Evolutionary conservation across 2,329 filamentous ascomycete genomes (phyloP).

Genomic region (Westerdykella ornata): DNA sequence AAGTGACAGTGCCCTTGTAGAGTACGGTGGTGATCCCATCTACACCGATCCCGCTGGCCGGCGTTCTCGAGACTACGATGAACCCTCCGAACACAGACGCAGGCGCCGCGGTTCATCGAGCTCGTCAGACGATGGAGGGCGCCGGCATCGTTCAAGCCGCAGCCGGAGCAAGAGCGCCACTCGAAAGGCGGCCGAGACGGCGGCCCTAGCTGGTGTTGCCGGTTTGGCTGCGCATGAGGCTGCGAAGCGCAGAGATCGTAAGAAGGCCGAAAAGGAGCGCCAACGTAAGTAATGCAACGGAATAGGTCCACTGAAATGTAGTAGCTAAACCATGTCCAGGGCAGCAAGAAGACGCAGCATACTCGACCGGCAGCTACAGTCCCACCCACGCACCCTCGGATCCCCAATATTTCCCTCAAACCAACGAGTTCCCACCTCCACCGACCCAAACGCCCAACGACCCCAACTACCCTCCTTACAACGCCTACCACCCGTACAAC

Average conservation of each 20-base stretch:
- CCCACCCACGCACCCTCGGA: conserved; percentile 28
- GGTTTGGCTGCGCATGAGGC: conserved; percentile 54
- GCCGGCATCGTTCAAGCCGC: conserved; percentile 30
- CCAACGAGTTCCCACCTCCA: conserved; percentile 47
- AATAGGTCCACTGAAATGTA: no score
- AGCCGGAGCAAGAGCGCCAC: conserved; percentile 45
- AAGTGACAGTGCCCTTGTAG: conserved; percentile 51
- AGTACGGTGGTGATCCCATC: conserved; percentile 58
- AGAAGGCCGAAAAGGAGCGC: conserved; percentile 48
- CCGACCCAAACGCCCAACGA: conserved; percentile 27
- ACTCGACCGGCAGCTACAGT: conserved; percentile 30
- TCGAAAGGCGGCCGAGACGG: conserved; percentile 49
- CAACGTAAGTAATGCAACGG: conserved; percentile 40
- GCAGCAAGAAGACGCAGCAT: conserved; percentile 30
- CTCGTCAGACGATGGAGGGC: conserved; percentile 34
- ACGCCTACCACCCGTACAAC: conserved; percentile 31
- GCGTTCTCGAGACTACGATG: conserved; percentile 33
- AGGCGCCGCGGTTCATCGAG: conserved; percentile 39
- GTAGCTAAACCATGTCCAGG: conserved; percentile 20
- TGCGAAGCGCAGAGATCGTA: conserved; percentile 51
- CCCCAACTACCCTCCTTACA: conserved; percentile 28
- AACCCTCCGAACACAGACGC: conserved; percentile 39
- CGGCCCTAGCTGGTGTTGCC: conserved; percentile 52
- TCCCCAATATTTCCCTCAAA: conserved; percentile 40
- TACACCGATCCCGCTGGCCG: conserved; percentile 47